phyloP scores from a whole-genome alignment of 345 rosid species.

The Limnanthes douglasii region DNA sequence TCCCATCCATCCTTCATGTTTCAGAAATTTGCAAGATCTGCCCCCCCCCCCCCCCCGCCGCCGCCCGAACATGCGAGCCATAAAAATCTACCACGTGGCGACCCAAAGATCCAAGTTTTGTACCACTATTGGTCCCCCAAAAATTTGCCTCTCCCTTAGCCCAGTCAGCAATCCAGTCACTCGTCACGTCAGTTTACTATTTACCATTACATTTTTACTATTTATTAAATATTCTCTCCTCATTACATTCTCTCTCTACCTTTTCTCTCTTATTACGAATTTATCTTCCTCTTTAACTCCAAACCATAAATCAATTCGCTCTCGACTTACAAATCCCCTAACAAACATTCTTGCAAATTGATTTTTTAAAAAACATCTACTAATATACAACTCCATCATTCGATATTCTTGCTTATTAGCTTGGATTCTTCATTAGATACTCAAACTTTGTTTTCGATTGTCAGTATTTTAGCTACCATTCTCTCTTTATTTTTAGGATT shows the following conservation, averaged over 20 bases:
- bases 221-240: no score
- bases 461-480: conserved; percentile 72
- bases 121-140: no score
- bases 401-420: conserved; percentile 28
- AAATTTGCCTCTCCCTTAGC: no score
- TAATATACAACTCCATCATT: conserved; percentile 32
- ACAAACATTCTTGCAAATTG: conserved; percentile 10
- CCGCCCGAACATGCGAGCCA: no score
- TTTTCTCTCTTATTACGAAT: conserved; percentile 8
- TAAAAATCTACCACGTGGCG: no score
- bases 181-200: no score
- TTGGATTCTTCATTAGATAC: conserved; percentile 54
- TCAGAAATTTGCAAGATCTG: no score
- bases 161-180: no score
- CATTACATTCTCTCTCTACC: conserved; percentile 8
- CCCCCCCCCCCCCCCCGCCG: no score
- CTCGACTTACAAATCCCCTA: conserved; percentile 10
- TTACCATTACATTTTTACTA: no score
- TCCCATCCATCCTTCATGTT: no score
- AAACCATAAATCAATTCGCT: conserved; percentile 10
- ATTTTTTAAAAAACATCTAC: conserved; percentile 13
- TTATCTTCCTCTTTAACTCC: conserved; percentile 14
- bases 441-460: conserved; percentile 50
- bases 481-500: conserved; percentile 75
- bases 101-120: no score